Percentiles rank a stretch among this genome's conserved stretches.
phyloP scores from a whole-genome alignment of 2,329 filamentous ascomycete genomes.

The Colletotrichum liaoningense region DNA sequence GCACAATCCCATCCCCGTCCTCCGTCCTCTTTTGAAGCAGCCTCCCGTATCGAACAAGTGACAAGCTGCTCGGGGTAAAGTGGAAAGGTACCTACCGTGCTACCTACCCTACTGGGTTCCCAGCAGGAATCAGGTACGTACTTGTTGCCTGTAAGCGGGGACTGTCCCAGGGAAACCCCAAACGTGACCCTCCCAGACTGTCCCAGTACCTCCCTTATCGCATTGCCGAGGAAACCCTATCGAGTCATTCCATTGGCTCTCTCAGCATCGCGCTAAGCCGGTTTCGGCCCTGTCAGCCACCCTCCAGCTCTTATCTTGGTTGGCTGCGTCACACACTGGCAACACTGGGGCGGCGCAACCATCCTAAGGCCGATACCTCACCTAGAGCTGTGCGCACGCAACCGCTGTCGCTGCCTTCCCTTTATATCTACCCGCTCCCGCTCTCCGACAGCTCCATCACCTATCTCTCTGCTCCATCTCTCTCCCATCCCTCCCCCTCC shows the following conservation, averaged over 20 bases:
- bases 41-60: slow-evolving; percentile 16
- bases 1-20: slow-evolving; percentile 22
- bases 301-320: slow-evolving; percentile 36
- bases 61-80: not conserved
- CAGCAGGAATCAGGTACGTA: not conserved
- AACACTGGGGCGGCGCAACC: slow-evolving; percentile 28
- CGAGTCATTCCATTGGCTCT: slow-evolving; percentile 41
- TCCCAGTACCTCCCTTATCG: slow-evolving; percentile 35
- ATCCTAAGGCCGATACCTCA: slow-evolving; percentile 33
- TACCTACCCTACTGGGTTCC: not conserved
- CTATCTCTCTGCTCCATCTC: slow-evolving; percentile 42
- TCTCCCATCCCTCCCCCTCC: slow-evolving; percentile 39
- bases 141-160: not conserved
- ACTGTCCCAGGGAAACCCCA: slow-evolving; percentile 29
- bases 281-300: slow-evolving; percentile 39
- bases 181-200: slow-evolving; percentile 22
- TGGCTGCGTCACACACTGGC: slow-evolving; percentile 35
- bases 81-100: not conserved
- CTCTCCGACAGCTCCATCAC: slow-evolving; percentile 38
- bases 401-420: slow-evolving; percentile 36
- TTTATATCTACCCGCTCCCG: slow-evolving; percentile 41
- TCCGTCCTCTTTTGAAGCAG: not conserved
- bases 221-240: slow-evolving; percentile 43
- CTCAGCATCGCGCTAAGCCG: slow-evolving; percentile 40
- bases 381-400: slow-evolving; percentile 37